A percentile compares a stretch with the other conserved stretches of the same genome.
These are phyloP conservation scores for Raphidocelis subcapitata DNA, from an alignment of 139 green algal genomes.

Conservation along the genomic window DNA sequence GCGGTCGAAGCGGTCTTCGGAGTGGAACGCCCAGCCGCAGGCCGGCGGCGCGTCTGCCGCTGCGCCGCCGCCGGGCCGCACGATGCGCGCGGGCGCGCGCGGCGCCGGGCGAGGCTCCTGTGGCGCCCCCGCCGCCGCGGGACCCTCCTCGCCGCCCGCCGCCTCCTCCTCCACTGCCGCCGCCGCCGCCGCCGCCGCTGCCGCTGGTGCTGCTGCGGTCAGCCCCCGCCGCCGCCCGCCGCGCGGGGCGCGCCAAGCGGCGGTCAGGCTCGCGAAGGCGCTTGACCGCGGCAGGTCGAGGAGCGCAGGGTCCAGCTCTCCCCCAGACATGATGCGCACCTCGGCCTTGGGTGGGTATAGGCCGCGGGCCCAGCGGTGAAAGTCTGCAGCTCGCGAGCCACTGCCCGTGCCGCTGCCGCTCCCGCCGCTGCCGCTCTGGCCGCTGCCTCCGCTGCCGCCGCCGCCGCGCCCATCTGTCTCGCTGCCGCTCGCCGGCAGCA, in stretches of 20 bases:
- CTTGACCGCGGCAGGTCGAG: not conserved
- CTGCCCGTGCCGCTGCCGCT: not conserved
- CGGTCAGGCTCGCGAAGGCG: not conserved
- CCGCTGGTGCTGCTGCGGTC: no score
- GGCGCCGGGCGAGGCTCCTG: no score
- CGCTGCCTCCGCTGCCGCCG: not conserved
- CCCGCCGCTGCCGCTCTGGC: not conserved
- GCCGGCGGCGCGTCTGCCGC: slow-evolving; percentile 3
- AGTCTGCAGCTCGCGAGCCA: slow-evolving; percentile 20
- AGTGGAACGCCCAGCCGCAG: slow-evolving; percentile 51
- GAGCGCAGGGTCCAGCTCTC: not conserved
- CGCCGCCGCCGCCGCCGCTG: no score
- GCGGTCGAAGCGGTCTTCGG: slow-evolving; percentile 39
- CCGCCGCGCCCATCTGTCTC: not conserved
- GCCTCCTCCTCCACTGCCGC: no score
- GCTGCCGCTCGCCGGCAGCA: no score
- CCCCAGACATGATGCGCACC: not conserved
- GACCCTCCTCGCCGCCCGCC: no score
- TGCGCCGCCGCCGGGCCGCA: no score
- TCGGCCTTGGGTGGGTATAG: slow-evolving; percentile 51
- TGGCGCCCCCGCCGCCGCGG: no score
- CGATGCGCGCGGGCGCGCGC: no score
- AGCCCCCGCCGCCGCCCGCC: no score
- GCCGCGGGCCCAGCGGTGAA: slow-evolving; percentile 25
- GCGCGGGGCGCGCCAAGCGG: no score